Conservation (phyloP, 2,329 filamentous ascomycete genomes). For the Neocucurbitaria cava region DNA sequence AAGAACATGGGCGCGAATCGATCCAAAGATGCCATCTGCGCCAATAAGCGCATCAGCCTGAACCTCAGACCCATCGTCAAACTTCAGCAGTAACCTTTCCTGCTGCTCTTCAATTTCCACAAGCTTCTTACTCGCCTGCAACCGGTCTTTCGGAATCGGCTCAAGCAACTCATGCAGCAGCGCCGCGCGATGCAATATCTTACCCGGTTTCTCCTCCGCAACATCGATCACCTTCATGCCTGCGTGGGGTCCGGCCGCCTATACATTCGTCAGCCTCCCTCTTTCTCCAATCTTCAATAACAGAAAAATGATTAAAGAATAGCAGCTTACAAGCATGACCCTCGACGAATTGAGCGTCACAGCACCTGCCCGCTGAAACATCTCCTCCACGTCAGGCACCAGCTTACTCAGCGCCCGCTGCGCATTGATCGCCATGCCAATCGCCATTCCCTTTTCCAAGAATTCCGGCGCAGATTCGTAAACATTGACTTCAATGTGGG, state of each 20-base stretch:
- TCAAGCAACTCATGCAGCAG: constrained; percentile 14
- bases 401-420: constrained; percentile 5
- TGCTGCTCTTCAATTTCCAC: constrained; percentile 2
- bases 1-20: constrained; percentile 14
- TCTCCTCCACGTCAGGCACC: background rate
- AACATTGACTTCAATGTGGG: constrained; percentile 44
- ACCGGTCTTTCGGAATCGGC: constrained; percentile 4
- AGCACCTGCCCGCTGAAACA: background rate
- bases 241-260: constrained; percentile 1
- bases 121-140: constrained; percentile 12
- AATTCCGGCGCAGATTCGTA: constrained; percentile 44
- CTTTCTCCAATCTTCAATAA: constrained; percentile 7
- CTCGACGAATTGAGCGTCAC: background rate
- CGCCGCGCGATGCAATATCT: constrained; percentile 16
- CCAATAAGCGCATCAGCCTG: constrained; percentile 38
- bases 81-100: constrained; percentile 45
- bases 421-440: constrained; percentile 50
- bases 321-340: constrained; percentile 3
- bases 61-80: constrained; percentile 50
- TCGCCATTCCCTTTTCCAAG: constrained; percentile 46
- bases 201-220: constrained; percentile 14
- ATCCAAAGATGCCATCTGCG: constrained; percentile 29
- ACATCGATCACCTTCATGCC: constrained; percentile 8
- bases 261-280: background rate
- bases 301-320: background rate